Conservation (phyloP, 495 filamentous ascomycete species). For the Daldinia grandis region DNA sequence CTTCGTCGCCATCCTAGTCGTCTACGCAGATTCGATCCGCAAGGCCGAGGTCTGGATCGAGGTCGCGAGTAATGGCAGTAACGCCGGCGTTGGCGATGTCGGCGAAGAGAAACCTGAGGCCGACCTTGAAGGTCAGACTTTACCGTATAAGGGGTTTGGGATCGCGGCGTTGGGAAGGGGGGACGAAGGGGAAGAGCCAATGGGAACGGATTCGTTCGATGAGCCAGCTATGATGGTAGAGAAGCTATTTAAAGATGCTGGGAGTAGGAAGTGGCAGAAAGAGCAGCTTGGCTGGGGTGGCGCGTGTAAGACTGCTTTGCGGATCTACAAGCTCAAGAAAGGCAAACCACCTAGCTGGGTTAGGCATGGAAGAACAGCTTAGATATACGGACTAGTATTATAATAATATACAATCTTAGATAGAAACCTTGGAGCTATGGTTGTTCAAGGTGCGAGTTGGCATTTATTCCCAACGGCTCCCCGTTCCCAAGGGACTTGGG, state of each 20-base stretch:
- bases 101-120: background rate
- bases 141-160: conserved; percentile 4
- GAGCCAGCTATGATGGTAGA: conserved; percentile 50
- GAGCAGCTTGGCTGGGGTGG: conserved; percentile 54
- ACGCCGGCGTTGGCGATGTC: background rate
- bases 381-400: background rate
- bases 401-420: background rate
- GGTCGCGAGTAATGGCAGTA: conserved; percentile 24
- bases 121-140: conserved; percentile 5
- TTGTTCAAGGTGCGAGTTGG: background rate
- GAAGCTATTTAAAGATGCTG: conserved; percentile 38
- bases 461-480: background rate
- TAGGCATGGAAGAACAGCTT: conserved; percentile 22
- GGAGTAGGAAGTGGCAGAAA: conserved; percentile 49
- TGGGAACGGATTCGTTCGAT: conserved; percentile 13
- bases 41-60: conserved; percentile 58
- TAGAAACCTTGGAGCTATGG: background rate
- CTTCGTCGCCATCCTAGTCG: conserved; percentile 45
- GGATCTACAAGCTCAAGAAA: conserved; percentile 41
- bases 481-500: conserved; percentile 8
- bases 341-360: conserved; percentile 31
- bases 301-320: conserved; percentile 40
- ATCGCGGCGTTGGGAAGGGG: conserved; percentile 7
- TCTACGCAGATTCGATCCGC: conserved; percentile 55
- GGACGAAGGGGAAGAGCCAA: conserved; percentile 9